These are phyloP conservation scores for Olyra latifolia DNA, from an alignment of 176 grass and related monocot species.

Conservation along the genomic window DNA sequence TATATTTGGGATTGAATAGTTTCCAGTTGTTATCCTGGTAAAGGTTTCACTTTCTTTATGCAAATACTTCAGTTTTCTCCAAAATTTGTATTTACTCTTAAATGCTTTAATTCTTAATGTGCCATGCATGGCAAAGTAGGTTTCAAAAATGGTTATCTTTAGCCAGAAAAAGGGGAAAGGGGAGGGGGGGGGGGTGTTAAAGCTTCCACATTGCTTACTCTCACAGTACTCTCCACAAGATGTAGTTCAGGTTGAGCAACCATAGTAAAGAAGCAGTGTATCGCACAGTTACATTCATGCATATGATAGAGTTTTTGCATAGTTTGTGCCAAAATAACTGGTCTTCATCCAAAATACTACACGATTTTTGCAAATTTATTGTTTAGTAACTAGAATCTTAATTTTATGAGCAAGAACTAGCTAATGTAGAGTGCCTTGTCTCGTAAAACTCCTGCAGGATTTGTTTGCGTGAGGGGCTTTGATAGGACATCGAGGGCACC, in stretches of 20 bases:
- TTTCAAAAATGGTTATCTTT: not conserved
- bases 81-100: not conserved
- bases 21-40: not conserved
- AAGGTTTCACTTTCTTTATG: not conserved
- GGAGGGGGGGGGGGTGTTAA: not conserved
- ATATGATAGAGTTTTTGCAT: not conserved
- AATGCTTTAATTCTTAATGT: not conserved
- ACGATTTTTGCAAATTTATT: not conserved
- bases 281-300: constrained; percentile 4
- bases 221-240: not conserved
- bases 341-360: not conserved
- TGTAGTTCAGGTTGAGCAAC: not conserved
- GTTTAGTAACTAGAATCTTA: not conserved
- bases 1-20: not conserved
- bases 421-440: not conserved
- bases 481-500: constrained; percentile 54
- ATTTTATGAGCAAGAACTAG: not conserved
- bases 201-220: not conserved
- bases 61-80: not conserved
- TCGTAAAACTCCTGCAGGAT: constrained; percentile 38
- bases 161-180: not conserved
- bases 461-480: constrained; percentile 71
- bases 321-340: not conserved
- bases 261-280: not conserved
- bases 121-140: not conserved